Evolutionary conservation across 345 rosid genomes (phyloP).

Genomic region (Ricinus communis): DNA sequence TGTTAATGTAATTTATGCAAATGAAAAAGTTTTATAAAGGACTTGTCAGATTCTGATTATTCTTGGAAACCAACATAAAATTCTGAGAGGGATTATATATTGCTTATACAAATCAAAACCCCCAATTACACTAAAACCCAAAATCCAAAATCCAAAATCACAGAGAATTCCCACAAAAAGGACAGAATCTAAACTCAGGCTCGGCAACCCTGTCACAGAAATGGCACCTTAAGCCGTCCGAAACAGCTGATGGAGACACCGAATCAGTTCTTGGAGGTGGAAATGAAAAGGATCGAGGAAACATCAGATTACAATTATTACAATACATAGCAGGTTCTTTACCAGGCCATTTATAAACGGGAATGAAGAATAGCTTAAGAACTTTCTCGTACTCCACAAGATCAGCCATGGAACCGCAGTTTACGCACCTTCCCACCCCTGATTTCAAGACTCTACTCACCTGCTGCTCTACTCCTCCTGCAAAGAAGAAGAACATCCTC

Average conservation of each 20-base stretch:
- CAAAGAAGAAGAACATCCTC: conserved; percentile 97
- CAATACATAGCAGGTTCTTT: conserved; percentile 63
- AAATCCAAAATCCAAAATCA: not conserved
- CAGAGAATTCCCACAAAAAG: conserved; percentile 71
- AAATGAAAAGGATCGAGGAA: conserved; percentile 45
- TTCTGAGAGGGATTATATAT: too few species aligned
- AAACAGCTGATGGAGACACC: conserved; percentile 16
- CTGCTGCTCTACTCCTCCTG: conserved; percentile 80
- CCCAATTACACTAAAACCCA: too few species aligned
- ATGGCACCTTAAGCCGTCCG: conserved; percentile 47
- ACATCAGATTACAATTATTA: conserved; percentile 57
- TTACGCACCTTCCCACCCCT: conserved; percentile 64
- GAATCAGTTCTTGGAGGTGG: conserved; percentile 19
- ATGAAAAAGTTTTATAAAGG: too few species aligned
- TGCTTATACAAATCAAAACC: too few species aligned
- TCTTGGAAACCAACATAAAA: too few species aligned
- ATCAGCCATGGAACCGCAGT: conserved; percentile 73
- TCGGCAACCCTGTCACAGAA: conserved; percentile 58
- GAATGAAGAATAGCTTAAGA: conserved; percentile 76
- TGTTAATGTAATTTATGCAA: too few species aligned
- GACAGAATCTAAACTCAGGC: conserved; percentile 75
- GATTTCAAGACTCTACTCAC: conserved; percentile 64
- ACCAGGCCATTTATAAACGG: conserved; percentile 87
- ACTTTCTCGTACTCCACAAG: conserved; percentile 86
- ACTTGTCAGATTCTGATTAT: too few species aligned